These are phyloP conservation scores for Rosa lucieae DNA, from an alignment of 306 rosid species.

Conservation along the genomic window DNA sequence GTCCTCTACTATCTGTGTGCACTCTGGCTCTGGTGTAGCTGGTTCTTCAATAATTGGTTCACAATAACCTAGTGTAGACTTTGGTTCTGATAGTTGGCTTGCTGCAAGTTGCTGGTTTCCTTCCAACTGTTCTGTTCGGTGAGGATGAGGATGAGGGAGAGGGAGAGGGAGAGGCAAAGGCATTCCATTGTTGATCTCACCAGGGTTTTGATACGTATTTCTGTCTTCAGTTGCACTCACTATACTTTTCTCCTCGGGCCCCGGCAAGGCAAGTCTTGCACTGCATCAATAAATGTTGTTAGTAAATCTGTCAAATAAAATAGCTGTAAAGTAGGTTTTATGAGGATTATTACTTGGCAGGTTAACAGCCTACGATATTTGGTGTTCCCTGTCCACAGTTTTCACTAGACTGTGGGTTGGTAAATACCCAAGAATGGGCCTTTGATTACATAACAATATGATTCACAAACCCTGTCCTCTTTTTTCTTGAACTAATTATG, in stretches of 20 bases:
- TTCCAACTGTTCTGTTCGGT: conserved; percentile 40
- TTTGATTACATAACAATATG: not conserved
- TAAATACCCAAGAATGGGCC: not conserved
- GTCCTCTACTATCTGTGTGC: conserved; percentile 47
- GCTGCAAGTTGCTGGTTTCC: conserved; percentile 46
- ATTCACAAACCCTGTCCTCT: not conserved
- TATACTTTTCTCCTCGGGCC: conserved; percentile 75
- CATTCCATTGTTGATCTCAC: conserved; percentile 36
- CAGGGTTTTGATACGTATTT: conserved; percentile 38
- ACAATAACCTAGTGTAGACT: conserved; percentile 38
- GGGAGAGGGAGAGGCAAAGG: conserved; percentile 62
- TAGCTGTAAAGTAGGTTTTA: conserved; percentile 2
- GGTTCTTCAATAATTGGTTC: conserved; percentile 99
- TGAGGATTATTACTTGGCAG: conserved; percentile 13
- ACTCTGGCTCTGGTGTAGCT: conserved; percentile 82
- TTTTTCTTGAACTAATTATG: not conserved
- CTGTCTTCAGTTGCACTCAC: conserved; percentile 51
- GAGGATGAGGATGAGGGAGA: conserved; percentile 67
- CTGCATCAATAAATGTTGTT: conserved; percentile 50
- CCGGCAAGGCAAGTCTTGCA: conserved; percentile 97
- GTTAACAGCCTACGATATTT: not conserved
- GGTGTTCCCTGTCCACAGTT: not conserved
- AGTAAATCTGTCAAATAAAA: conserved; percentile 34
- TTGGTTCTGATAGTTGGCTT: conserved; percentile 37
- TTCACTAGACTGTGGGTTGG: not conserved